Evolutionary conservation across 768 basidiomycete genomes (phyloP).

Genomic region (Roridomyces roridus): DNA sequence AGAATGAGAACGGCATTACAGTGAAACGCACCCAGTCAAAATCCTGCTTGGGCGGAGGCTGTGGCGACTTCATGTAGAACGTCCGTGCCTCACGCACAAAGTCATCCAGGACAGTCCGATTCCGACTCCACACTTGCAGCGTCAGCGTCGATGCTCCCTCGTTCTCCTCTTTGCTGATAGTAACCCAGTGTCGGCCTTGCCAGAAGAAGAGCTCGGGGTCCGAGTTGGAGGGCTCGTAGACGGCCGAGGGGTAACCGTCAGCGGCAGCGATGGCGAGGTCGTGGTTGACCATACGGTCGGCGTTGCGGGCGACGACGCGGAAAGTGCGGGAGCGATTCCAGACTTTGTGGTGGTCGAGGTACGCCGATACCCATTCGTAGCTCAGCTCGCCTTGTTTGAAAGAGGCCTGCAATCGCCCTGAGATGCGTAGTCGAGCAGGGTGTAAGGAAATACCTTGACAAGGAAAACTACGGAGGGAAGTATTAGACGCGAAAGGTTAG

Average conservation of each 20-base stretch:
- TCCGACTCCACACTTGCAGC: slow-evolving; percentile 25
- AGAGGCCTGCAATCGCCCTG: slow-evolving; percentile 4
- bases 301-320: slow-evolving; percentile 25
- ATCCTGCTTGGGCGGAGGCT: slow-evolving; percentile 21
- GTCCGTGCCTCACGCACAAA: slow-evolving; percentile 26
- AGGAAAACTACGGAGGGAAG: slow-evolving; percentile 20
- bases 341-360: slow-evolving; percentile 27
- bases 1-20: neutral
- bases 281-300: slow-evolving; percentile 17
- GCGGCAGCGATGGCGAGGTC: slow-evolving; percentile 18
- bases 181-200: slow-evolving; percentile 22
- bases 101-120: slow-evolving; percentile 24
- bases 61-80: slow-evolving; percentile 9
- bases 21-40: slow-evolving; percentile 18
- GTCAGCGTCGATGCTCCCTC: slow-evolving; percentile 18
- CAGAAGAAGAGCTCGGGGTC: slow-evolving; percentile 26
- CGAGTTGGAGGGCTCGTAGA: slow-evolving; percentile 21
- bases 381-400: slow-evolving; percentile 24
- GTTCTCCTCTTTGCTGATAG: slow-evolving; percentile 26
- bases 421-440: too few species aligned
- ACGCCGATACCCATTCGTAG: slow-evolving; percentile 24
- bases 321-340: slow-evolving; percentile 26
- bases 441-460: slow-evolving; percentile 19
- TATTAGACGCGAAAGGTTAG: neutral
- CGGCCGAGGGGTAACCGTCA: slow-evolving; percentile 20